Evolutionary conservation across 164 flowering plant genomes (phyloP).

Genomic region (Amborella trichopoda): DNA sequence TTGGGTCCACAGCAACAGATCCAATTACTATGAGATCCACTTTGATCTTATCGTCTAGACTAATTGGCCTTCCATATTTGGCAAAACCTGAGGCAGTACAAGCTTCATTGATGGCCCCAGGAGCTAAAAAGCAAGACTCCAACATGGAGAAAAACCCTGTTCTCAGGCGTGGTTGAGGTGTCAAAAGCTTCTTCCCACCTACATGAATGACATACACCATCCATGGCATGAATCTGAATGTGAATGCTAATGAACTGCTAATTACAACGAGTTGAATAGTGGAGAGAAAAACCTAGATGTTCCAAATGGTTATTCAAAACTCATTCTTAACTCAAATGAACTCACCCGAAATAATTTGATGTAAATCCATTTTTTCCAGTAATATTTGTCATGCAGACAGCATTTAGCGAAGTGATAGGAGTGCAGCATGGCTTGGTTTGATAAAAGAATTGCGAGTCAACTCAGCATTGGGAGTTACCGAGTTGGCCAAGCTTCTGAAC

Average conservation of each 20-base stretch:
- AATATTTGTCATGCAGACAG: no score
- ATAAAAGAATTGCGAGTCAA: no score
- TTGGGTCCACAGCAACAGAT: conserved; percentile 85
- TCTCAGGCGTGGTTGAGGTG: conserved; percentile 89
- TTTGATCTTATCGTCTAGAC: conserved; percentile 65
- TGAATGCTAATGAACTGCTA: background rate
- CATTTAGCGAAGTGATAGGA: no score
- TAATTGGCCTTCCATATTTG: conserved; percentile 74
- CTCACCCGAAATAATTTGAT: no score
- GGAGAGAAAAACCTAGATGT: background rate
- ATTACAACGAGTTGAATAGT: background rate
- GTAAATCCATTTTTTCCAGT: no score
- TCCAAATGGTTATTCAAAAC: background rate
- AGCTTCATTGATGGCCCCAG: conserved; percentile 53
- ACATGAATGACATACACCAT: conserved; percentile 1
- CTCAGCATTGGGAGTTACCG: no score
- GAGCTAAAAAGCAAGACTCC: conserved; percentile 32
- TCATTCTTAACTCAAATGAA: no score
- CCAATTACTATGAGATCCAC: conserved; percentile 80
- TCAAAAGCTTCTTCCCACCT: conserved; percentile 73
- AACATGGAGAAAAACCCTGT: conserved; percentile 82
- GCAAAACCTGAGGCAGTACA: conserved; percentile 87
- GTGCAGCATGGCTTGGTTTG: no score
- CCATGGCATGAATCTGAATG: no score
- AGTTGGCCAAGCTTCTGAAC: no score